Conservation (phyloP, 1,139 yeast genomes). For the Debaryomyces coudertii region DNA sequence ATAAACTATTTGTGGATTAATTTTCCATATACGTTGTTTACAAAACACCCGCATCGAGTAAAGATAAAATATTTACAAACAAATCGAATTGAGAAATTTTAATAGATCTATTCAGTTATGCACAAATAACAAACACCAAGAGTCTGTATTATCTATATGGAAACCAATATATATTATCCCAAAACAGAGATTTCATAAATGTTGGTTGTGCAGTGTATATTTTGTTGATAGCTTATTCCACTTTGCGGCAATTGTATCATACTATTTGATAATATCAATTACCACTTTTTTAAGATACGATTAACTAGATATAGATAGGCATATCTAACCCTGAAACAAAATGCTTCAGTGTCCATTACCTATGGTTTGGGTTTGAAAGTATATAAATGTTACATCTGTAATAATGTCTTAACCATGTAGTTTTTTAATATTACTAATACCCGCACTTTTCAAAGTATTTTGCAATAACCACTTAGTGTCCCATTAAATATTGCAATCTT, state of each 20-base stretch:
- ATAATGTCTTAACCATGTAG: too few species aligned
- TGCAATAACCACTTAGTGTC: not conserved
- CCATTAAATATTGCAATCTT: not conserved
- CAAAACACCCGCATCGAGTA: conserved; percentile 11
- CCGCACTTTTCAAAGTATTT: not conserved
- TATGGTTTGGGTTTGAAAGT: too few species aligned
- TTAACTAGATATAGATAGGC: not conserved
- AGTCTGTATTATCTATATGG: not conserved
- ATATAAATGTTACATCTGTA: too few species aligned
- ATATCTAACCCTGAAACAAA: not conserved
- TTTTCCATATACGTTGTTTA: conserved; percentile 11
- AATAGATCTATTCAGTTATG: not conserved
- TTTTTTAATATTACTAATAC: too few species aligned
- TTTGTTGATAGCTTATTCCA: not conserved
- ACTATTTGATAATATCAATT: not conserved
- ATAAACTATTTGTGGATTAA: conserved; percentile 11
- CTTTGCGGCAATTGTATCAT: not conserved
- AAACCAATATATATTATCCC: conserved; percentile 4
- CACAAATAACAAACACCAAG: conserved; percentile 6
- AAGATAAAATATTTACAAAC: conserved; percentile 19
- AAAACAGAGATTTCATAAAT: conserved; percentile 6
- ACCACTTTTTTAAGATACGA: not conserved
- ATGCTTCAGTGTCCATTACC: too few species aligned
- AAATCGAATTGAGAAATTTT: conserved; percentile 19
- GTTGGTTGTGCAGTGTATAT: not conserved